Percentiles rank a stretch among this genome's conserved stretches.
Evolutionary conservation across 768 basidiomycete genomes (phyloP).

Genomic region (Psilocybe subaeruginosa): DNA sequence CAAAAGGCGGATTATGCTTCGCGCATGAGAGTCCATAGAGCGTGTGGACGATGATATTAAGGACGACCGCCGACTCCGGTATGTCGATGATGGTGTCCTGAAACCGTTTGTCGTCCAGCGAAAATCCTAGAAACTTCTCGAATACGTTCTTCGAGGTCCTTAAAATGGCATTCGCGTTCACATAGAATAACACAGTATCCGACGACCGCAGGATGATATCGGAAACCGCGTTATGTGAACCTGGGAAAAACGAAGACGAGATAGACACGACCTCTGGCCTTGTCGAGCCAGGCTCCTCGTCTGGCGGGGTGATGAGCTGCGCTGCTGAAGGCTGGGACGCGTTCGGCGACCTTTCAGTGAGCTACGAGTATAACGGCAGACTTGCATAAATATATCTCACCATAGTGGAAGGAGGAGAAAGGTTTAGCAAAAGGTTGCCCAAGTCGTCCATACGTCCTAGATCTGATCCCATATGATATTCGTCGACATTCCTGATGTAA

Average conservation of each 20-base stretch:
- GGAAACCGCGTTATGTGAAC: slow-evolving; percentile 21
- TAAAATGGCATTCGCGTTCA: slow-evolving; percentile 20
- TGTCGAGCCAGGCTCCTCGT: not conserved
- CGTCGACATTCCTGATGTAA: not conserved
- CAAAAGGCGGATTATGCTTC: slow-evolving; percentile 20
- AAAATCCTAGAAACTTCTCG: slow-evolving; percentile 14
- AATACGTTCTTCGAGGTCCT: slow-evolving; percentile 19
- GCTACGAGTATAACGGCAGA: not conserved
- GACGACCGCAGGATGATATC: slow-evolving; percentile 29
- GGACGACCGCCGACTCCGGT: slow-evolving; percentile 22
- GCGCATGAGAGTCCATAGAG: slow-evolving; percentile 24
- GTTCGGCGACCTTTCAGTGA: not conserved
- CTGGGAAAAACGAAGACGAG: slow-evolving; percentile 30
- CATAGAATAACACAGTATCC: slow-evolving; percentile 32
- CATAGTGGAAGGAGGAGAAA: slow-evolving; percentile 2
- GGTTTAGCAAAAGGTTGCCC: not conserved
- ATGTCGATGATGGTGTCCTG: slow-evolving; percentile 21
- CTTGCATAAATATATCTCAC: not conserved
- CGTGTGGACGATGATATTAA: slow-evolving; percentile 27
- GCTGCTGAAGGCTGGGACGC: not conserved
- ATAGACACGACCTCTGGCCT: slow-evolving; percentile 19
- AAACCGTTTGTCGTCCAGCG: slow-evolving; percentile 12
- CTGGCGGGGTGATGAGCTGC: slow-evolving; percentile 10
- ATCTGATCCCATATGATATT: not conserved
- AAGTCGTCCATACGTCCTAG: not conserved